Base-by-base conservation (phyloP, 1,284 basidiomycete species). In the Cutaneotrichosporon sp. region DNA sequence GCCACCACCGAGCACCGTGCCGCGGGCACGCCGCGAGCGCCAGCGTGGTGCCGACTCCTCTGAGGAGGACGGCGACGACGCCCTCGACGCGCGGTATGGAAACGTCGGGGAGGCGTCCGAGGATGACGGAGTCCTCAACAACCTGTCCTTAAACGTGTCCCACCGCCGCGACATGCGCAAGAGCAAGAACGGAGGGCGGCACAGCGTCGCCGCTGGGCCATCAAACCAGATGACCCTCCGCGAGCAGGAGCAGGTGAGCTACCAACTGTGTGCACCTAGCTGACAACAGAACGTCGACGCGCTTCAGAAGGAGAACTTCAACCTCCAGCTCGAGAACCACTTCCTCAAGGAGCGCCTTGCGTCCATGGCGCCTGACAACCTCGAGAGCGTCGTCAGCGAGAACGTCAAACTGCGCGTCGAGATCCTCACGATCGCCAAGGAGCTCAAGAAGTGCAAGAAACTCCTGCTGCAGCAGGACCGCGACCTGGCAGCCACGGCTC, bases 251-350 rank as follows among this genome's bases (percentile, higher is more conserved):
- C 94, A 97, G 85, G 93, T 92, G 71, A 60, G 84, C 79, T 16
- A 3, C 29, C 16, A 1, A 3, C n/a, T n/a, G n/a, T n/a, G n/a
- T n/a, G n/a, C n/a, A 4, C 24, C 2, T 14, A 27, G 51, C 51
- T 67, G 34, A 64, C 50, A 7, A 4, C 70, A 95, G 92, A 90
- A 94, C 76, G 91, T 95, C 73, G 92, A 97, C 80, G 88, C 88
- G 66, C 84, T 94, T 69, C 95, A 95, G 82, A 95, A 94, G 77
- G 92, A 97, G 77, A 93, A 95, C 82, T 95, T 95, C 80, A 90
- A 89, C 71, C 87, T 97, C 74, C 95, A 97, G 76, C 85, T 95
- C 58, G 91, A 92, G 67, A 91, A 95, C 6, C 92, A 94, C 76
- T 95, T 95, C 75, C 85, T 95, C 54, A 91, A 95, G 75, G 92